These are phyloP conservation scores for Phytophthora constricta DNA, from an alignment of 352 stramenopile species.

Conservation along the genomic window DNA sequence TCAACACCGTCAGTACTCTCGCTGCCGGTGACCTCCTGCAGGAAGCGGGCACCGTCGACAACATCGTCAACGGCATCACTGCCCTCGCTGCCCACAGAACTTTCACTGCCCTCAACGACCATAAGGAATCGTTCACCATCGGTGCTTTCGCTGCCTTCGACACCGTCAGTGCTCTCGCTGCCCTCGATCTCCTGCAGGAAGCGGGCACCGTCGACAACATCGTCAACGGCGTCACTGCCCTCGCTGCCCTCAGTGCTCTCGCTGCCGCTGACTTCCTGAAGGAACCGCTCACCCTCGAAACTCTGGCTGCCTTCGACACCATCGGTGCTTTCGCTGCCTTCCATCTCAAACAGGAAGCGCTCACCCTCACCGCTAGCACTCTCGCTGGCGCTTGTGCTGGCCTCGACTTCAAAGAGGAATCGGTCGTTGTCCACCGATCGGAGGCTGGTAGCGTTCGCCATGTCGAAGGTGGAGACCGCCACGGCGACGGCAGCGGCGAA, in stretches of 20 bases:
- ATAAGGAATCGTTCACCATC: background rate
- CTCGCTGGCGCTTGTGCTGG: conserved; percentile 12
- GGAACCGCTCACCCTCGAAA: conserved; percentile 13
- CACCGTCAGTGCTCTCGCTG: conserved; percentile 10
- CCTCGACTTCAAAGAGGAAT: conserved; percentile 8
- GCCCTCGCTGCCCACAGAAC: conserved; percentile 2
- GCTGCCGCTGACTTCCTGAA: conserved; percentile 12
- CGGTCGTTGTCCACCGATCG: conserved; percentile 1
- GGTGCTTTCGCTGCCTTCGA: background rate
- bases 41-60: background rate
- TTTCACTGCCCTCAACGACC: background rate
- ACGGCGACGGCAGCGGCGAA: conserved; percentile 18
- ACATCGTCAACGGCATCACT: too few relatives aligned
- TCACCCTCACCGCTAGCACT: conserved; percentile 13
- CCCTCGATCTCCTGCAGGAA: conserved; percentile 13
- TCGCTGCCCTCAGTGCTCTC: background rate
- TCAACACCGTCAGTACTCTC: conserved; percentile 5
- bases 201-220: background rate
- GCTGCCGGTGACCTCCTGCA: conserved; percentile 4
- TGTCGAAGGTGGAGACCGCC: conserved; percentile 16
- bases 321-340: conserved; percentile 17
- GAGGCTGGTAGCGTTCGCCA: conserved; percentile 18
- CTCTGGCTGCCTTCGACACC: background rate
- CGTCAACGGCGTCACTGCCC: background rate
- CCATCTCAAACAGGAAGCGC: conserved; percentile 25